These are phyloP conservation scores for Ramaria rubella DNA, from an alignment of 768 basidiomycete genomes.

Conservation along the genomic window DNA sequence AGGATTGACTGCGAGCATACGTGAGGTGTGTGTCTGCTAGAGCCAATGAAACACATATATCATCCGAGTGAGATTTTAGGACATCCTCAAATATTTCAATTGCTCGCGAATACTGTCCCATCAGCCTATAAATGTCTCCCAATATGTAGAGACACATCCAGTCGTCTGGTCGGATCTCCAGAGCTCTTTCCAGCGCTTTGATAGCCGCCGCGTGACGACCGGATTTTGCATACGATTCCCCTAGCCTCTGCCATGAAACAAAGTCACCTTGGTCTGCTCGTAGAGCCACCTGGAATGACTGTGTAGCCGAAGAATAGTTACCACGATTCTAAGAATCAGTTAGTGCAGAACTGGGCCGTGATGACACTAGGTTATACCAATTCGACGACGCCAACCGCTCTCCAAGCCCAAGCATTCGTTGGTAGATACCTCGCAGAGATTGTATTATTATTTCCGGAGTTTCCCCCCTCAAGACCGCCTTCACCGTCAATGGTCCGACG, in stretches of 20 bases:
- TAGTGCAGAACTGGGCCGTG: background rate
- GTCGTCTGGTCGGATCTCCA: constrained; percentile 63
- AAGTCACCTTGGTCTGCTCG: constrained; percentile 72
- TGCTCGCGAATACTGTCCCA: constrained; percentile 70
- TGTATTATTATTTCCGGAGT: constrained; percentile 35
- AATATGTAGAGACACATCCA: constrained; percentile 84
- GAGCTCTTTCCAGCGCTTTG: constrained; percentile 75
- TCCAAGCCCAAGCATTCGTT: constrained; percentile 96
- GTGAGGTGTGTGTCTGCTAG: constrained; percentile 69
- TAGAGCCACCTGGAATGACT: constrained; percentile 80
- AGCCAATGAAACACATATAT: constrained; percentile 65
- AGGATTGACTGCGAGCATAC: constrained; percentile 56
- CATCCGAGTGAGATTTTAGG: constrained; percentile 47
- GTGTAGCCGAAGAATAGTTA: constrained; percentile 69
- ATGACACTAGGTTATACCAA: constrained; percentile 42
- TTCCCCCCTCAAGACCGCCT: constrained; percentile 63
- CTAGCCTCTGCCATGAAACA: constrained; percentile 82
- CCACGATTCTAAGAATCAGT: constrained; percentile 44
- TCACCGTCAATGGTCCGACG: constrained; percentile 89
- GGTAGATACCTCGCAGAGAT: constrained; percentile 52
- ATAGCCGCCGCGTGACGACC: constrained; percentile 86
- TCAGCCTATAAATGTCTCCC: constrained; percentile 75
- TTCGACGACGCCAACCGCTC: constrained; percentile 87
- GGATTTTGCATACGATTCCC: constrained; percentile 84
- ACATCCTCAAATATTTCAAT: constrained; percentile 58